Base-by-base conservation (phyloP, 1,284 basidiomycete species). In the Abortiporus biennis region DNA sequence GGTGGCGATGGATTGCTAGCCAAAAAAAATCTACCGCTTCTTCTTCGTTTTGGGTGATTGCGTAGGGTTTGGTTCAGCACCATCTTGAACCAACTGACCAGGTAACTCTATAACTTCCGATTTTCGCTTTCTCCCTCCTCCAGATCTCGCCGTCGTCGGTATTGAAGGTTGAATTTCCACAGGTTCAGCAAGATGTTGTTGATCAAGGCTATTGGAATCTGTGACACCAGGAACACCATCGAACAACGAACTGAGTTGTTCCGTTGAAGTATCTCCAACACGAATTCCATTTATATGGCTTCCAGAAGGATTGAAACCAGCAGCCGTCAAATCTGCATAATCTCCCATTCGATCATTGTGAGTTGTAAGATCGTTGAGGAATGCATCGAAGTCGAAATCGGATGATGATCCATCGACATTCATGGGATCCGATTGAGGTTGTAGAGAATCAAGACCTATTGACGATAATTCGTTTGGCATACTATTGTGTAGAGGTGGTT, bases 351-450 rank as follows among this genome's bases (percentile, higher is more conserved):
- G 54, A 44, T 52, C 58, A 3, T 38, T 38, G 38, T 47, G 49
- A 30, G 55, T 47, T 22, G 55, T 52, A 42, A 66, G 59, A 46
- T 64, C 60, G 43, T 57, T 65, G 41, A 75, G 48, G 53, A 74
- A 72, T 24, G 71, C 58, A 43, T 74, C 69, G 47, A 75, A 69
- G 52, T 76, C 72, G 49, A 71, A 69, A 43, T 74, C 72, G 3
- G 54, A 47, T 3, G 55, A 46, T 1, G 52, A 27, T 8, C 47
- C 36, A 6, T 41, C 41, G 8, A 34, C 15, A n/a, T 22, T 19
- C 13, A 32, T 36, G 3, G 36, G n/a, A n/a, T n/a, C n/a, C n/a
- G n/a, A n/a, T n/a, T n/a, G n/a, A n/a, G n/a, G n/a, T n/a, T n/a
- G n/a, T n/a, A n/a, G n/a, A n/a, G n/a, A n/a, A n/a, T n/a, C n/a